Conservation (phyloP, 257 asterid genomes). For the Solanum bukasovii region DNA sequence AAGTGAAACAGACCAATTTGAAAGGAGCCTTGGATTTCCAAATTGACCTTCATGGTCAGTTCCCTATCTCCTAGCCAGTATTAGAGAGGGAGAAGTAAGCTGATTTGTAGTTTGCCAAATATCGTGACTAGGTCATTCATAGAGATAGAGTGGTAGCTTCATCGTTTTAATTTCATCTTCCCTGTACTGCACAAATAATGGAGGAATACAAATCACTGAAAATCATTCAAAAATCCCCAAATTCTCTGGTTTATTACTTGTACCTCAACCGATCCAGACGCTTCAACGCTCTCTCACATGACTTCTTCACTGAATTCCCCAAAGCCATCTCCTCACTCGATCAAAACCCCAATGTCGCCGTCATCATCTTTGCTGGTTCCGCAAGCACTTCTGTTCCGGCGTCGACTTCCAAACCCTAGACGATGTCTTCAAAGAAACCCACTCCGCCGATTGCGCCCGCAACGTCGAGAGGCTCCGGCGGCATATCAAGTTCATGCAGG, state of each 20-base stretch:
- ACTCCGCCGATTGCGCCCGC: constrained; percentile 33
- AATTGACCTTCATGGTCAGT: not conserved
- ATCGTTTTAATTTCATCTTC: not conserved
- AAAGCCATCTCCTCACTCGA: constrained; percentile 56
- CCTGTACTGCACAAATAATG: not conserved
- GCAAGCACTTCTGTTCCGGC: constrained; percentile 75
- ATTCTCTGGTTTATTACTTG: constrained; percentile 39
- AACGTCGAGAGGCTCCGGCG: constrained; percentile 47
- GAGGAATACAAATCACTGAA: constrained; percentile 38
- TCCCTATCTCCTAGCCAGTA: not conserved
- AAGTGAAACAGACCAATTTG: not conserved
- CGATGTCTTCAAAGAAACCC: not conserved
- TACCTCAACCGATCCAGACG: constrained; percentile 44
- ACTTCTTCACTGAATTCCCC: constrained; percentile 79
- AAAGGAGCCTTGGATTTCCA: not conserved
- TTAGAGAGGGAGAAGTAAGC: not conserved
- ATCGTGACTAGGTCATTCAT: not conserved
- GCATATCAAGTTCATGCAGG: constrained; percentile 47
- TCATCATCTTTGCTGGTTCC: constrained; percentile 48
- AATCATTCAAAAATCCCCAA: constrained; percentile 29
- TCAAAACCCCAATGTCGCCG: constrained; percentile 45
- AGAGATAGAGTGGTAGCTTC: not conserved
- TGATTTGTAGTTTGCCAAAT: not conserved
- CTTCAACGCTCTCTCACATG: constrained; percentile 57
- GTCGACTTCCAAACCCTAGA: constrained; percentile 40